Conservation (phyloP, 768 basidiomycete genomes). For the Amanita subjunquillea region DNA sequence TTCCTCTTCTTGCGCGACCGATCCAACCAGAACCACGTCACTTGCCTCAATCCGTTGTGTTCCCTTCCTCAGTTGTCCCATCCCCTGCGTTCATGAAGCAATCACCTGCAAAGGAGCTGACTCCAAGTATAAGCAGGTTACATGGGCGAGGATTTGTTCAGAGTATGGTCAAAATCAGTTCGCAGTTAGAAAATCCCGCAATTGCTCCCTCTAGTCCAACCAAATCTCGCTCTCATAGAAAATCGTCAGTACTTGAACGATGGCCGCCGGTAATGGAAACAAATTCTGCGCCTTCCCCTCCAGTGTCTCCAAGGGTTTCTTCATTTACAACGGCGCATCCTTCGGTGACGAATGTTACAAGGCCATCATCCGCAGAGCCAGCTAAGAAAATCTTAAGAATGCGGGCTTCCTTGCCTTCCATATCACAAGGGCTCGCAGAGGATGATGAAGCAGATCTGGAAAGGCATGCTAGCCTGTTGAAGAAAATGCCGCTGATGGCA, state of each 20-base stretch:
- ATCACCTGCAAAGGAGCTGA: slow-evolving; percentile 54
- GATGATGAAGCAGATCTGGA: slow-evolving; percentile 7
- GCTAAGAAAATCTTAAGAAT: slow-evolving; percentile 10
- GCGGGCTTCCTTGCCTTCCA: slow-evolving; percentile 31
- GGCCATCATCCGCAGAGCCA: slow-evolving; percentile 10
- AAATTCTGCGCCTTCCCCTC: slow-evolving; percentile 23
- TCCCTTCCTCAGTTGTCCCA: slow-evolving; percentile 30
- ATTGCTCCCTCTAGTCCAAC: slow-evolving; percentile 21
- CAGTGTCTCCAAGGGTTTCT: slow-evolving; percentile 15
- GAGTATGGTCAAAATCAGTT: slow-evolving; percentile 66
- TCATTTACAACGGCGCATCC: slow-evolving; percentile 8
- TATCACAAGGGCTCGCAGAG: slow-evolving; percentile 14
- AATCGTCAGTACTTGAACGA: slow-evolving; percentile 57
- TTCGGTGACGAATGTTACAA: not conserved
- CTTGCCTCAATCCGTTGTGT: slow-evolving; percentile 31
- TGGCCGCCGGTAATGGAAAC: slow-evolving; percentile 41
- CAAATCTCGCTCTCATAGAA: slow-evolving; percentile 23
- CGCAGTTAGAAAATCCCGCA: slow-evolving; percentile 36
- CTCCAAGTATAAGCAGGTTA: slow-evolving; percentile 73
- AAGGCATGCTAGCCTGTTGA: slow-evolving; percentile 5
- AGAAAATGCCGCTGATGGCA: slow-evolving; percentile 17
- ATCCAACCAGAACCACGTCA: slow-evolving; percentile 39
- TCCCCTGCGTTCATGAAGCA: slow-evolving; percentile 54
- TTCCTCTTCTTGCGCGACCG: slow-evolving; percentile 40
- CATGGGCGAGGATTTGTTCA: slow-evolving; percentile 84